A percentile compares a stretch with the other conserved stretches of the same genome.
These are phyloP conservation scores for Ampelomyces quisqualis DNA, from an alignment of 2,329 filamentous ascomycete species.

Conservation along the genomic window DNA sequence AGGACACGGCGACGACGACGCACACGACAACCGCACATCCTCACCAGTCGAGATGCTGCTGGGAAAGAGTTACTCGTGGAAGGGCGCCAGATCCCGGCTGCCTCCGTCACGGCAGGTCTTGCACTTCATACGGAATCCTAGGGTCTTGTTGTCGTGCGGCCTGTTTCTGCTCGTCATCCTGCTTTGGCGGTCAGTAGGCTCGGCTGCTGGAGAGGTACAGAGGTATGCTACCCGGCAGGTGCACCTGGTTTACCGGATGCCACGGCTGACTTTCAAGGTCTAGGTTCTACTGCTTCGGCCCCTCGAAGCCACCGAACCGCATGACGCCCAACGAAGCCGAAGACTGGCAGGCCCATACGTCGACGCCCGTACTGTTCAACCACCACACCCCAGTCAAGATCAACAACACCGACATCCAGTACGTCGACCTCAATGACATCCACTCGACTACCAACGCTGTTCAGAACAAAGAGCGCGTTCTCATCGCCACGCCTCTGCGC, in stretches of 20 bases:
- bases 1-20: conserved; percentile 28
- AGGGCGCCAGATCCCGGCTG: conserved; percentile 76
- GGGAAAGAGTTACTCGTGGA: conserved; percentile 89
- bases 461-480: conserved; percentile 78
- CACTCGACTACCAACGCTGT: conserved; percentile 76
- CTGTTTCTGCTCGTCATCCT: conserved; percentile 71
- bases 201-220: conserved; percentile 83
- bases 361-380: conserved; percentile 95
- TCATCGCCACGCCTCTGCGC: conserved; percentile 90
- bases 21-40: conserved; percentile 15
- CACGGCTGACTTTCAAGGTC: conserved; percentile 25
- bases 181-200: conserved; percentile 83
- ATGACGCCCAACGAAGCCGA: conserved; percentile 91
- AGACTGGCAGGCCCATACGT: conserved; percentile 82
- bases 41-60: conserved; percentile 67
- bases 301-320: conserved; percentile 90
- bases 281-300: conserved; percentile 97
- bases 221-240: no score
- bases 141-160: conserved; percentile 73
- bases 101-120: conserved; percentile 69
- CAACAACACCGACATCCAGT: conserved; percentile 75
- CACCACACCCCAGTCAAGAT: conserved; percentile 85
- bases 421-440: conserved; percentile 82
- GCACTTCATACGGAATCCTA: conserved; percentile 69
- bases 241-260: no score